Conservation (phyloP, 345 rosid genomes). For the Eucalyptus dawsonii region DNA sequence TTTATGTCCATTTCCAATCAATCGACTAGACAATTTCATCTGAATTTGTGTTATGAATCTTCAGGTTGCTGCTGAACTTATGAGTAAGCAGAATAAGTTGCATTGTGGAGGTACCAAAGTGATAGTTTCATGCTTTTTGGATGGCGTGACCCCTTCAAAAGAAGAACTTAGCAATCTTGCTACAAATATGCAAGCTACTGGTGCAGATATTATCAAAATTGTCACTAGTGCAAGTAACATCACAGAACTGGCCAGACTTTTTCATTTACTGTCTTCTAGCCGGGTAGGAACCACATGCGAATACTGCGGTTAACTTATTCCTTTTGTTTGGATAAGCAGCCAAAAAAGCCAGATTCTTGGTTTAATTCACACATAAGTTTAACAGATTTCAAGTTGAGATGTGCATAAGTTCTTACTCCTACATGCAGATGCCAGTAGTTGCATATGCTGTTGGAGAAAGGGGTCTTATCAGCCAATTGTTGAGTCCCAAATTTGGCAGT, state of each 20-base stretch:
- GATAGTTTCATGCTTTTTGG: conserved; percentile 31
- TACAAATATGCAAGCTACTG: conserved; percentile 18
- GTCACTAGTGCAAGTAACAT: conserved; percentile 27
- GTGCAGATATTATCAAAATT: conserved; percentile 33
- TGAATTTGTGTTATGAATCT: not conserved
- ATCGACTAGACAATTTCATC: not conserved
- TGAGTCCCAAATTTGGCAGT: conserved; percentile 39
- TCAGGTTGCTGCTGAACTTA: conserved; percentile 33
- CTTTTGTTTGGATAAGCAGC: not conserved
- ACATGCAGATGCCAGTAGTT: conserved; percentile 23
- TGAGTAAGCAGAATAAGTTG: conserved; percentile 4
- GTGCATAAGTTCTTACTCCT: not conserved
- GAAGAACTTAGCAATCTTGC: conserved; percentile 27
- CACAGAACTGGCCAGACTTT: conserved; percentile 29
- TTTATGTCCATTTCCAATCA: not conserved
- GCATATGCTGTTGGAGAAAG: conserved; percentile 48
- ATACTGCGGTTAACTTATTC: not conserved
- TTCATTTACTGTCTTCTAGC: conserved; percentile 19
- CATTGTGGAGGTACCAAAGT: conserved; percentile 7
- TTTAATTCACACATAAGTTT: not conserved
- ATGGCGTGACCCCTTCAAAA: conserved; percentile 16
- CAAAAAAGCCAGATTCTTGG: not conserved
- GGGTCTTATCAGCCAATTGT: conserved; percentile 46
- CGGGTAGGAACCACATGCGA: conserved; percentile 8
- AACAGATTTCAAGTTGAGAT: not conserved